Percentiles rank a stretch among this genome's conserved stretches.
Conservation (phyloP, 371 early-diverging fungal species). For the Mortierella sp. region DNA sequence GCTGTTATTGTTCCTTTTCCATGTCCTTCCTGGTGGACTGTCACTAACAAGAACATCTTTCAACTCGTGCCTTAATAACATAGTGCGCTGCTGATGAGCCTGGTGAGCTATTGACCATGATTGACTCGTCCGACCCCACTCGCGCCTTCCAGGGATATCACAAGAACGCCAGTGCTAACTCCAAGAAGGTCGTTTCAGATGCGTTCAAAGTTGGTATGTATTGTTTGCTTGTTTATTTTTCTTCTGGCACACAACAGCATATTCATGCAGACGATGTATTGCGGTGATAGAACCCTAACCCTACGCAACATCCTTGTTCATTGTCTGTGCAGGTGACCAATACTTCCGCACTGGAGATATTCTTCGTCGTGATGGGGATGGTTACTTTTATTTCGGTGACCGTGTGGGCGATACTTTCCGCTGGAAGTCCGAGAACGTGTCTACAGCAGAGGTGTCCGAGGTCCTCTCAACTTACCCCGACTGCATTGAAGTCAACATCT, state of each 20-base stretch:
- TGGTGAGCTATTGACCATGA: constrained; percentile 52
- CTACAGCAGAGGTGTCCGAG: constrained; percentile 77
- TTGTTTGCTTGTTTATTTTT: too few species aligned
- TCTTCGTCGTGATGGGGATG: constrained; percentile 68
- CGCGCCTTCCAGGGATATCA: constrained; percentile 58
- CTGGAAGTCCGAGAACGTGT: constrained; percentile 82
- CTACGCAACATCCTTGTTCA: not conserved
- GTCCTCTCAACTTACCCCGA: constrained; percentile 71
- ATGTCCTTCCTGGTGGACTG: not conserved
- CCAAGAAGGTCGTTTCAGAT: constrained; percentile 51
- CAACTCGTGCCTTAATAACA: not conserved
- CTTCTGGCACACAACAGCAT: not conserved
- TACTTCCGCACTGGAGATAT: constrained; percentile 84
- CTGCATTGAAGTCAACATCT: constrained; percentile 76
- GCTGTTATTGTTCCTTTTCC: not conserved
- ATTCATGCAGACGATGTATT: not conserved
- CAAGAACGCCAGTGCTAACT: constrained; percentile 52
- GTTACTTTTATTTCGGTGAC: constrained; percentile 83
- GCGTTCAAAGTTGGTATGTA: constrained; percentile 50
- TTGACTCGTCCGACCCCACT: constrained; percentile 50
- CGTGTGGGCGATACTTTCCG: constrained; percentile 85
- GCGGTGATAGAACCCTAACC: too few species aligned
- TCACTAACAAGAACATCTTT: not conserved
- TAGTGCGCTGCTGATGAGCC: constrained; percentile 53
- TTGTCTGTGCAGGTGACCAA: constrained; percentile 59